These are phyloP conservation scores for Balakata baccata DNA, from an alignment of 345 rosid species.

Conservation along the genomic window DNA sequence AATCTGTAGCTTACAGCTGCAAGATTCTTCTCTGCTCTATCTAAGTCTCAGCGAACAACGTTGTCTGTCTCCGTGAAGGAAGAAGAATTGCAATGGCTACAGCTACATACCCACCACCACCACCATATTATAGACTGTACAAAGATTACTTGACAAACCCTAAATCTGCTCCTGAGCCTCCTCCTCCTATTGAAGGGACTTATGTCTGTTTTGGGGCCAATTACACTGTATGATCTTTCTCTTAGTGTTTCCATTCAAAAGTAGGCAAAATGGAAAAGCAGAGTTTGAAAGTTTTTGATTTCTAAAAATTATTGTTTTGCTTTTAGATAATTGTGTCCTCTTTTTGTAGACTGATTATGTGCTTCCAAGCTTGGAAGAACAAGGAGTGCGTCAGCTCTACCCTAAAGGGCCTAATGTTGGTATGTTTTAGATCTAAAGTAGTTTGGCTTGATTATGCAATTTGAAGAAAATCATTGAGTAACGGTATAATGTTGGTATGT, in stretches of 20 bases:
- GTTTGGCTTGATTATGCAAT: neutral
- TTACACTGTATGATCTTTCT: slow-evolving; percentile 52
- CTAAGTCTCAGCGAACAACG: too few species aligned
- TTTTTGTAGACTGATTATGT: slow-evolving; percentile 41
- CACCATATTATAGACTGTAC: slow-evolving; percentile 85
- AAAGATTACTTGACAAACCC: slow-evolving; percentile 68
- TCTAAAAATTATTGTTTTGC: too few species aligned
- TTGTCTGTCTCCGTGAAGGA: neutral
- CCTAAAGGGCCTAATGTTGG: slow-evolving; percentile 70
- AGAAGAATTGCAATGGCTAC: slow-evolving; percentile 58
- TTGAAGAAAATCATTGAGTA: too few species aligned
- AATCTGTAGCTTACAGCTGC: too few species aligned
- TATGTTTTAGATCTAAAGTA: slow-evolving; percentile 17
- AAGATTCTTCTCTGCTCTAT: too few species aligned
- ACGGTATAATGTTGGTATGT: slow-evolving; percentile 52
- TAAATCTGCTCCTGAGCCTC: slow-evolving; percentile 70
- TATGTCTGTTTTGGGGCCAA: slow-evolving; percentile 64
- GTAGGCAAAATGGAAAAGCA: too few species aligned
- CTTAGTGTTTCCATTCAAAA: too few species aligned
- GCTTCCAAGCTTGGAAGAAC: slow-evolving; percentile 90
- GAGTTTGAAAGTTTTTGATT: too few species aligned
- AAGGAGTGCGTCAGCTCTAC: slow-evolving; percentile 77
- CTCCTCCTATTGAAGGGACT: slow-evolving; percentile 69
- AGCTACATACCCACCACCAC: slow-evolving; percentile 88
- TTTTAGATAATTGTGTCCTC: too few species aligned